These are phyloP conservation scores for Delphinella strobiligena DNA, from an alignment of 2,329 filamentous ascomycete species.

Conservation along the genomic window DNA sequence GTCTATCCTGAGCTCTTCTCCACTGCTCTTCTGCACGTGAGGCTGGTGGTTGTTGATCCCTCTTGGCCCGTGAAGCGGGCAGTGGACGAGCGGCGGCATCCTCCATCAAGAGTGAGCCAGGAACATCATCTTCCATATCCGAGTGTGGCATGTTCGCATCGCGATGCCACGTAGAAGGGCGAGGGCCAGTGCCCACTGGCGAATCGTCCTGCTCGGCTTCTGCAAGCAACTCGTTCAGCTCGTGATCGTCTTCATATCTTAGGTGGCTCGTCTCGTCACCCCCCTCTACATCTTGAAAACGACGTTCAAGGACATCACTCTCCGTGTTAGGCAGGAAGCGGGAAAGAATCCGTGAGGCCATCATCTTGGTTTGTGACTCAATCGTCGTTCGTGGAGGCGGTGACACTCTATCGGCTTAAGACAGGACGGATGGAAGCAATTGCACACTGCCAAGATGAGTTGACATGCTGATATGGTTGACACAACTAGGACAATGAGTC, in stretches of 20 bases:
- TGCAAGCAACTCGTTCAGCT: slow-evolving; percentile 44
- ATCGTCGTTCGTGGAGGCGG: too few relatives aligned
- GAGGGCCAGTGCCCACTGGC: neutral
- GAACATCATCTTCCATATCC: slow-evolving; percentile 38
- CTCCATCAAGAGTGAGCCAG: slow-evolving; percentile 50
- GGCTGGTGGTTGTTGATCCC: slow-evolving; percentile 10
- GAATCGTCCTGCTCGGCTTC: slow-evolving; percentile 19
- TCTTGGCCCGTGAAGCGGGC: slow-evolving; percentile 11
- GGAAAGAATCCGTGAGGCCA: slow-evolving; percentile 43
- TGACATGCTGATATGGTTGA: neutral
- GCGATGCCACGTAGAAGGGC: neutral
- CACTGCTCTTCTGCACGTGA: slow-evolving; percentile 34
- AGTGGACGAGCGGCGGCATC: slow-evolving; percentile 15
- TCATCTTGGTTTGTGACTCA: slow-evolving; percentile 21
- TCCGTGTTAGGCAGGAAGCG: slow-evolving; percentile 32
- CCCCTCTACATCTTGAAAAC: slow-evolving; percentile 36
- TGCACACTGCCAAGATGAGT: neutral
- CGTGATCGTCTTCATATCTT: slow-evolving; percentile 43
- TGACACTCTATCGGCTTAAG: too few relatives aligned
- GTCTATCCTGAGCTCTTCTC: slow-evolving; percentile 35
- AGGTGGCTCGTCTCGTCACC: slow-evolving; percentile 23
- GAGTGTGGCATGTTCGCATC: neutral
- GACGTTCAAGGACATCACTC: slow-evolving; percentile 26
- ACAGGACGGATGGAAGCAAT: neutral
- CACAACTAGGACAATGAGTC: neutral